phyloP scores from a whole-genome alignment of 176 grass and related monocot species.

The Coix lacrymajobi region DNA sequence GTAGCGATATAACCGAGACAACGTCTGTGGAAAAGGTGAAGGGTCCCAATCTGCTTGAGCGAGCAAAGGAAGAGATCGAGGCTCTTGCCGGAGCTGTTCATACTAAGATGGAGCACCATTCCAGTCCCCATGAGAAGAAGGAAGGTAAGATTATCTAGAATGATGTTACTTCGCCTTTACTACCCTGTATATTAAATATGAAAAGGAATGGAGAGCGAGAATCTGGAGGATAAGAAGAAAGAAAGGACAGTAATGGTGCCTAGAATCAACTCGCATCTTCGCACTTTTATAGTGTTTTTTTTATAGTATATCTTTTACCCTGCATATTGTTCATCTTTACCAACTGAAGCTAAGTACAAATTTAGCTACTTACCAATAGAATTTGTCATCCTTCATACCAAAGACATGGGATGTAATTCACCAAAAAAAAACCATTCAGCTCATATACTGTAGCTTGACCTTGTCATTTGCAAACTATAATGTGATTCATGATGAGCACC shows the following conservation, averaged over 20 bases:
- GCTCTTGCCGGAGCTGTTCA: constrained; percentile 47
- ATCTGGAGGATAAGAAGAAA: background rate
- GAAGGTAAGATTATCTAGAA: constrained; percentile 28
- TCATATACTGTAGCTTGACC: background rate
- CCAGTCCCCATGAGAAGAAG: constrained; percentile 28
- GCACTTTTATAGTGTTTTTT: background rate
- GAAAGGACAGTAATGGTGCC: background rate
- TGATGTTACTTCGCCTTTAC: background rate
- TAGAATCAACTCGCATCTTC: background rate
- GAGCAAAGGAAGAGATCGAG: constrained; percentile 79
- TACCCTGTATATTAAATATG: background rate
- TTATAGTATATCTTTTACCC: background rate
- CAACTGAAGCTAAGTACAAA: background rate
- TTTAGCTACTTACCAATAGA: background rate
- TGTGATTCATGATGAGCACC: background rate
- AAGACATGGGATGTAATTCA: background rate
- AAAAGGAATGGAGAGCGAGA: background rate
- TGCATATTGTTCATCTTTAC: background rate
- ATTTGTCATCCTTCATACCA: background rate
- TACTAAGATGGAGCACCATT: constrained; percentile 46
- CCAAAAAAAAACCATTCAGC: background rate
- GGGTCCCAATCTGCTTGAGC: constrained; percentile 60
- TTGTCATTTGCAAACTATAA: background rate
- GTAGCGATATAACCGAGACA: constrained; percentile 37
- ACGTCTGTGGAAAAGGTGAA: constrained; percentile 51